Evolutionary conservation across 441 rosid genomes (phyloP).

Genomic region (Lepidium campestre): DNA sequence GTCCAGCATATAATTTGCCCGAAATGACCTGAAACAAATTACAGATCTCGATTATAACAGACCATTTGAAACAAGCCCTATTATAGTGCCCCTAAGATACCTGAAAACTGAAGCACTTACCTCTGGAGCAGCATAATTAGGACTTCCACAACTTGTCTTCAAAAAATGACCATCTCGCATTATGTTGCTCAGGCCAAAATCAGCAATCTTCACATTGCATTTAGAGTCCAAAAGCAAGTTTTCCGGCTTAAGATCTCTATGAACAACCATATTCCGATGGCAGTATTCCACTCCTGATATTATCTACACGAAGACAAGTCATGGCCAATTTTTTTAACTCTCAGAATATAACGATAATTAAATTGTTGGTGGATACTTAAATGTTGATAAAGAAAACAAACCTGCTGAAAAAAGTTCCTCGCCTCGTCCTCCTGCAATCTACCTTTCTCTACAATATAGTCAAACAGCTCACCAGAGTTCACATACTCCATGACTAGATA

Average conservation of each 20-base stretch:
- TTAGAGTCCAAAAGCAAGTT: constrained; percentile 89
- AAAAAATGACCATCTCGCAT: constrained; percentile 97
- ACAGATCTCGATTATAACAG: background rate
- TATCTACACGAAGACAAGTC: constrained; percentile 42
- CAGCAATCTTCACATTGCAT: constrained; percentile 91
- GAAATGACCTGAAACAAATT: constrained; percentile 62
- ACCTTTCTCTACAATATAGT: constrained; percentile 89
- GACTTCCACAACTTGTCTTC: constrained; percentile 98
- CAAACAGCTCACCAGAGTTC: constrained; percentile 91
- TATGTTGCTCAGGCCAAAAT: constrained; percentile 93
- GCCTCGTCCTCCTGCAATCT: constrained; percentile 96
- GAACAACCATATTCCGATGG: constrained; percentile 95
- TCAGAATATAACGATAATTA: background rate
- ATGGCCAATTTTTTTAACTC: background rate
- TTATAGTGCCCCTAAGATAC: background rate
- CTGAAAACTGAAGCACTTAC: constrained; percentile 32
- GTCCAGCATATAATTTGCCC: constrained; percentile 89
- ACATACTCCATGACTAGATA: constrained; percentile 93
- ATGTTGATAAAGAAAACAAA: constrained; percentile 16
- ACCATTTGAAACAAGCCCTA: background rate
- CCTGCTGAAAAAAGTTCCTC: constrained; percentile 94
- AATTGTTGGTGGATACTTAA: background rate
- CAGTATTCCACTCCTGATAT: constrained; percentile 96
- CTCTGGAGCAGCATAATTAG: constrained; percentile 99
- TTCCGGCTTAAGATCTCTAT: constrained; percentile 94